Conservation (phyloP, 2,329 filamentous ascomycete species). For the Fusarium sambucinum region DNA sequence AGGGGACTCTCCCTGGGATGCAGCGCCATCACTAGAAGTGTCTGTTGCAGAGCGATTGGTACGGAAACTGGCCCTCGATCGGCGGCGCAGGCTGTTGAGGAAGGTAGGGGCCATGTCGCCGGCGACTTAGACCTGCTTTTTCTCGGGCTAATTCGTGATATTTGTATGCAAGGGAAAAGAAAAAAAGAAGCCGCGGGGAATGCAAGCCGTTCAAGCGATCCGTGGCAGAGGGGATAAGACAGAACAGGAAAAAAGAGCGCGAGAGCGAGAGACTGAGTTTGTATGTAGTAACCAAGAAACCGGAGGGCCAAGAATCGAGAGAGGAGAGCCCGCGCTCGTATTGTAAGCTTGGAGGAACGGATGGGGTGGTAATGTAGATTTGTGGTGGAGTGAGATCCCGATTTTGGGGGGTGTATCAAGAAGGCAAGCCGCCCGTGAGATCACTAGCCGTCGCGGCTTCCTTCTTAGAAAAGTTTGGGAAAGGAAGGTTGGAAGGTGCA, state of each 20-base stretch:
- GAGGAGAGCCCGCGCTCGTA: slow-evolving; percentile 32
- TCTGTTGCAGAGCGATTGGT: slow-evolving; percentile 70
- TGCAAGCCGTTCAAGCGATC: slow-evolving; percentile 9
- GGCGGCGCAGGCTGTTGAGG: slow-evolving; percentile 78
- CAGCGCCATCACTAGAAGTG: slow-evolving; percentile 69
- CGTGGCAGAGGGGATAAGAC: neutral
- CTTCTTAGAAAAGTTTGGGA: slow-evolving; percentile 5
- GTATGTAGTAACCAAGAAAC: slow-evolving; percentile 27
- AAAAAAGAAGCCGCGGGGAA: slow-evolving; percentile 14
- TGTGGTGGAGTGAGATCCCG: slow-evolving; percentile 36
- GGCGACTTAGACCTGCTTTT: slow-evolving; percentile 37
- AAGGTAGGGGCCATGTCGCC: slow-evolving; percentile 70
- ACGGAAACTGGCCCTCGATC: slow-evolving; percentile 80
- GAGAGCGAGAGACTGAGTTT: slow-evolving; percentile 26
- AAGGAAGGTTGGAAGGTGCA: slow-evolving; percentile 4
- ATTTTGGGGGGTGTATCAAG: slow-evolving; percentile 35
- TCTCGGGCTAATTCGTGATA: slow-evolving; percentile 18
- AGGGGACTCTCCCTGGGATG: slow-evolving; percentile 69
- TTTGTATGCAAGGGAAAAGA: slow-evolving; percentile 13
- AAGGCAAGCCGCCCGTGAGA: slow-evolving; percentile 21
- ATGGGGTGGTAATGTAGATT: slow-evolving; percentile 32
- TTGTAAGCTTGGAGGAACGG: slow-evolving; percentile 31
- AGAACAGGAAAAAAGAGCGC: slow-evolving; percentile 1
- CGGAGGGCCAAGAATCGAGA: slow-evolving; percentile 16
- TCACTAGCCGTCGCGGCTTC: slow-evolving; percentile 14